phyloP scores from a whole-genome alignment of 352 stramenopile species.

The Phytophthora hybrid region DNA sequence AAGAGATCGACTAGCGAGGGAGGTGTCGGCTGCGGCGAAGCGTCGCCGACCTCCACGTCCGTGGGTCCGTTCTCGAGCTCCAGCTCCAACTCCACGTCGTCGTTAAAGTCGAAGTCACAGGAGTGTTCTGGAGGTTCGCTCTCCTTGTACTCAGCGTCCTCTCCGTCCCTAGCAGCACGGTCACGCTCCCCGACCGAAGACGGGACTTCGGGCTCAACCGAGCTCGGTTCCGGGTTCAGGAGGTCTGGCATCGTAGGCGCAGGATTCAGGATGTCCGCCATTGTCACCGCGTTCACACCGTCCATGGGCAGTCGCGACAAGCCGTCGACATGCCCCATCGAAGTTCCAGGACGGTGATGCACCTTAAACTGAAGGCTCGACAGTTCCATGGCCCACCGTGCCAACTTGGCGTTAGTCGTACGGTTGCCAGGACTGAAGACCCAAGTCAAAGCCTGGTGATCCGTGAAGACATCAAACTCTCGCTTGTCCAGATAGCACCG shows the following conservation, averaged over 20 bases:
- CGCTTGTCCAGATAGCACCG: too few relatives aligned
- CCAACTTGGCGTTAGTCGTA: conserved; percentile 4
- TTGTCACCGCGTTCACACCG: not conserved
- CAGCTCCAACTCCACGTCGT: not conserved
- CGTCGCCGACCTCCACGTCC: not conserved
- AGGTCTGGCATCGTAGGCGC: too few relatives aligned
- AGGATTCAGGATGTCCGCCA: not conserved
- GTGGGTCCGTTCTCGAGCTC: not conserved
- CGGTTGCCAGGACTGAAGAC: too few relatives aligned
- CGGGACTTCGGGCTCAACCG: not conserved
- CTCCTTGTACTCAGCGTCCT: not conserved
- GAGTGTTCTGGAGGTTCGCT: not conserved
- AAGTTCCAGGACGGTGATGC: not conserved
- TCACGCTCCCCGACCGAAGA: not conserved
- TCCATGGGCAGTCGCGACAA: not conserved
- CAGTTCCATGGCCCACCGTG: conserved; percentile 10
- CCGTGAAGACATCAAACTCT: too few relatives aligned
- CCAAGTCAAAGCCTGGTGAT: too few relatives aligned
- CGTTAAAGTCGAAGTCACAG: too few relatives aligned
- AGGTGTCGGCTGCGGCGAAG: not conserved
- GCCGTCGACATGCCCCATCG: conserved; percentile 10
- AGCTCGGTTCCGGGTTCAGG: not conserved
- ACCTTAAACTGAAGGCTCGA: conserved; percentile 12
- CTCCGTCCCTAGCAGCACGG: not conserved
- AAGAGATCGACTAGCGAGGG: not conserved